phyloP scores from a whole-genome alignment of 164 flowering plant species.

The Stephania cephalantha region DNA sequence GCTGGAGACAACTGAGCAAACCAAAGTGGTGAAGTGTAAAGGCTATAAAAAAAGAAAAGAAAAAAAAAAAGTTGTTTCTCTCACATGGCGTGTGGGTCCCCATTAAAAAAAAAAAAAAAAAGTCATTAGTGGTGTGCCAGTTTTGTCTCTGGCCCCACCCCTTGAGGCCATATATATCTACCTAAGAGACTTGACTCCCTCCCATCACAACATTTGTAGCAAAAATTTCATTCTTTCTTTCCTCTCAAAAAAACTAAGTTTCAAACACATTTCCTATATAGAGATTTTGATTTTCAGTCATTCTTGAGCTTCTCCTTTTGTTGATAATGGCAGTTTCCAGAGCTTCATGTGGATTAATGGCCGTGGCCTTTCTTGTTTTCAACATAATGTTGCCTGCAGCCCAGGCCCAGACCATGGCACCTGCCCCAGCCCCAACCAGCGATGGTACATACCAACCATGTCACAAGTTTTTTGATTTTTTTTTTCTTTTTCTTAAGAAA shows the following conservation, averaged over 20 bases:
- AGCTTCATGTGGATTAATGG: constrained; percentile 20
- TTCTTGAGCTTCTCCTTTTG: not conserved
- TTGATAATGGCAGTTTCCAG: constrained; percentile 19
- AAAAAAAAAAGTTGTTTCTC: no score
- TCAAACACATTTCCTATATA: not conserved
- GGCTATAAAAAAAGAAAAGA: no score
- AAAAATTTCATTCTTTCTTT: not conserved
- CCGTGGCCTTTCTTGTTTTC: constrained; percentile 18
- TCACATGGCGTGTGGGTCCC: no score
- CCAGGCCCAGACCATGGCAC: constrained; percentile 22
- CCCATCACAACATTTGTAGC: not conserved
- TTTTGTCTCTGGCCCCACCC: not conserved
- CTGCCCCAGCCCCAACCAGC: constrained; percentile 28
- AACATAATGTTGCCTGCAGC: constrained; percentile 21
- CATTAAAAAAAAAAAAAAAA: no score
- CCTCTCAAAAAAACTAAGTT: not conserved
- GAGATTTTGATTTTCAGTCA: no score
- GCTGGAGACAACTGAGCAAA: no score
- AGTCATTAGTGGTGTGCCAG: not conserved
- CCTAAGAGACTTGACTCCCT: not conserved
- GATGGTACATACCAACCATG: constrained; percentile 18
- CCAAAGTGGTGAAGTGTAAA: no score
- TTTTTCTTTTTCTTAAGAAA: not conserved
- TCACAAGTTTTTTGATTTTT: not conserved
- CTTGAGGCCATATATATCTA: not conserved